Base-by-base conservation (phyloP, 2,329 filamentous ascomycete species). In the Pseudogymnoascus sp. region DNA sequence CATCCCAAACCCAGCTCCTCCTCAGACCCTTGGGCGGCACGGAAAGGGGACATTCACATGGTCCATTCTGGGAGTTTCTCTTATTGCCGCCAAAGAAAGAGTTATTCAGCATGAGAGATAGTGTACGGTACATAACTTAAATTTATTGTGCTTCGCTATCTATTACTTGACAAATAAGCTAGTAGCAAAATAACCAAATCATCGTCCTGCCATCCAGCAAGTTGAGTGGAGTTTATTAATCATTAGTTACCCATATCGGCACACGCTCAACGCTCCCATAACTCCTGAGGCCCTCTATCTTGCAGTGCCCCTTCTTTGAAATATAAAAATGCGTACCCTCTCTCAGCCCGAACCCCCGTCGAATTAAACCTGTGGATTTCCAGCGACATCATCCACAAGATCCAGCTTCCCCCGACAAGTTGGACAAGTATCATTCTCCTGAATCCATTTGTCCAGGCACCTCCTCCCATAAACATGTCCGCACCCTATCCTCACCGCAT, bases 391-490 rank as follows among this genome's bases (percentile, higher is more conserved):
- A 56, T 56, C 28, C 11, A 56, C 49, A 21, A 56, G 49, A 21
- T 56, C 49, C 49, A 60, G 6, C 36, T 60, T 42, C 1, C 25
- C 38, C 12, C 59, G 21, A 14, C 59, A 60, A 60, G 38, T 42
- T 31, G 59, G 59, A 38, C 59, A 60, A 18, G 59, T 60, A 60
- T 40, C 38, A 18, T 21, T 60, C 18, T 60, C 36, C 59, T 60
- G 59, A n/a, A 42, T 42, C 59, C 59, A 60, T 40, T 60, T 42
- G 23, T 60, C 59, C 12, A 60, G 38, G 12, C 59, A 60, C 12
- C 38, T 60, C 59, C 38, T 42, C 16, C 59, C 59, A 38, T 40
- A 31, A 11, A 60, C 18, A 60, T 60, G 59, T 16, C 59, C 59
- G 8, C 59, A 60, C 36, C 11, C 18, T 40, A 60, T 40, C 12